Percentiles rank a stretch among this genome's conserved stretches.
phyloP scores from a whole-genome alignment of 768 basidiomycete genomes.

The Leccinum aurantiacum region DNA sequence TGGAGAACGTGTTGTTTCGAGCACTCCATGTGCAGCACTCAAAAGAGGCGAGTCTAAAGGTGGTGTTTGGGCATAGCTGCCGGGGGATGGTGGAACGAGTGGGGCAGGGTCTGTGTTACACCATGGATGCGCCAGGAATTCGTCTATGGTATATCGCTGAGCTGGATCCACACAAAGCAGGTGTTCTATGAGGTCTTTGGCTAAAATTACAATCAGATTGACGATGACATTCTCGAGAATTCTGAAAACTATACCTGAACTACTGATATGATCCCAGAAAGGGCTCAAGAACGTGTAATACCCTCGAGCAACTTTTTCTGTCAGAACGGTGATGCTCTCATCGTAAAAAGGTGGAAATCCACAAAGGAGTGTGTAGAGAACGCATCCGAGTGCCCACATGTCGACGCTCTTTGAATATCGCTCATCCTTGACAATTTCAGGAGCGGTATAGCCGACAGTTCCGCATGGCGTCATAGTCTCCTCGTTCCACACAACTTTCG shows the following conservation, averaged over 20 bases:
- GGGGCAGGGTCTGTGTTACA: conserved; percentile 69
- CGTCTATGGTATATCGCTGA: conserved; percentile 96
- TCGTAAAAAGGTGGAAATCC: conserved; percentile 99
- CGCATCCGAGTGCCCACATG: conserved; percentile 99
- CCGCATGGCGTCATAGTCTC: conserved; percentile 99
- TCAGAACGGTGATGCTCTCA: conserved; percentile 96
- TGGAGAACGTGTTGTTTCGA: conserved; percentile 79
- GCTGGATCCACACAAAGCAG: conserved; percentile 94
- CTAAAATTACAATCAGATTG: conserved; percentile 40
- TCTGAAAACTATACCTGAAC: conserved; percentile 52
- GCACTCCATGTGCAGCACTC: conserved; percentile 71
- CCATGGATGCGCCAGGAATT: conserved; percentile 97
- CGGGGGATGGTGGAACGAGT: conserved; percentile 66
- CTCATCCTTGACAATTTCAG: conserved; percentile 99
- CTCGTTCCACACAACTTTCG: conserved; percentile 98
- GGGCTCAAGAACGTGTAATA: conserved; percentile 98
- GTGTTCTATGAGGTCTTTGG: conserved; percentile 94
- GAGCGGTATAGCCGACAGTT: conserved; percentile 99
- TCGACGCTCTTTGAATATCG: conserved; percentile 95
- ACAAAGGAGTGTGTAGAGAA: conserved; percentile 96
- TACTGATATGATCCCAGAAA: conserved; percentile 98
- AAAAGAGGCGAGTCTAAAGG: conserved; percentile 89
- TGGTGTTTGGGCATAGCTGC: conserved; percentile 40
- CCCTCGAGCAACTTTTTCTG: conserved; percentile 96
- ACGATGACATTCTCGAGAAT: not conserved